A percentile compares a stretch with the other conserved stretches of the same genome.
Conservation (phyloP, 768 basidiomycete species). For the Amanita rubescens region DNA sequence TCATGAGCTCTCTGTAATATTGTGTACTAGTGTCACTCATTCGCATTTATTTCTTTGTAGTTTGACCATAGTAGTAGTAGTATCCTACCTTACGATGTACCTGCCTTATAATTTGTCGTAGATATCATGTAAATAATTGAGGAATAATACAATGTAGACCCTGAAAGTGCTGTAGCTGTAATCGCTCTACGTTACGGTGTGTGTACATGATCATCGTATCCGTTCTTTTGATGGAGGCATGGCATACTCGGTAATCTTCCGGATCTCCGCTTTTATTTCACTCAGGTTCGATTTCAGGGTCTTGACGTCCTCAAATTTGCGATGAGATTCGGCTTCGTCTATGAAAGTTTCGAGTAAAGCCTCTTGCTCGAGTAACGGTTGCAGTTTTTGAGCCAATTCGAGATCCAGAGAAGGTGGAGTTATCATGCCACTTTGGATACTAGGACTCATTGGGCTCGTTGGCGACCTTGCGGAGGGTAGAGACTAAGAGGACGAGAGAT, state of each 20-base stretch:
- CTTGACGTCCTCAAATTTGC: constrained; percentile 95
- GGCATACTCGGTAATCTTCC: constrained; percentile 41
- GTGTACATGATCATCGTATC: background rate
- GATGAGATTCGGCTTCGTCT: constrained; percentile 79
- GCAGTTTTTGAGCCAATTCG: constrained; percentile 61
- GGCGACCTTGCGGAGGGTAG: constrained; percentile 1
- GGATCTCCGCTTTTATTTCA: constrained; percentile 84
- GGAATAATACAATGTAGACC: background rate
- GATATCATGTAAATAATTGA: background rate
- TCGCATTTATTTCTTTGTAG: background rate
- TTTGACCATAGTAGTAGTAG: background rate
- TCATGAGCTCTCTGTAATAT: constrained; percentile 69
- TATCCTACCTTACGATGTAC: background rate
- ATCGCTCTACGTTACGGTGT: background rate
- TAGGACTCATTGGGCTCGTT: constrained; percentile 5
- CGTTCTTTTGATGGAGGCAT: background rate
- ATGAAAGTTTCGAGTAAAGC: constrained; percentile 85
- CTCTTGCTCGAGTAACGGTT: constrained; percentile 93
- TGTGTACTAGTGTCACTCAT: background rate
- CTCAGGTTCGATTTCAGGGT: constrained; percentile 70
- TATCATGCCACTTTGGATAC: constrained; percentile 9
- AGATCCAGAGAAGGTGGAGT: constrained; percentile 38
- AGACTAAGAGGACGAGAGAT: background rate
- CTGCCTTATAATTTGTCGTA: constrained; percentile 1
- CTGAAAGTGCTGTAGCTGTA: background rate